Percentiles rank a stretch among this genome's conserved stretches.
phyloP scores from a whole-genome alignment of 176 grass and related monocot genomes.

The Carex parvula region DNA sequence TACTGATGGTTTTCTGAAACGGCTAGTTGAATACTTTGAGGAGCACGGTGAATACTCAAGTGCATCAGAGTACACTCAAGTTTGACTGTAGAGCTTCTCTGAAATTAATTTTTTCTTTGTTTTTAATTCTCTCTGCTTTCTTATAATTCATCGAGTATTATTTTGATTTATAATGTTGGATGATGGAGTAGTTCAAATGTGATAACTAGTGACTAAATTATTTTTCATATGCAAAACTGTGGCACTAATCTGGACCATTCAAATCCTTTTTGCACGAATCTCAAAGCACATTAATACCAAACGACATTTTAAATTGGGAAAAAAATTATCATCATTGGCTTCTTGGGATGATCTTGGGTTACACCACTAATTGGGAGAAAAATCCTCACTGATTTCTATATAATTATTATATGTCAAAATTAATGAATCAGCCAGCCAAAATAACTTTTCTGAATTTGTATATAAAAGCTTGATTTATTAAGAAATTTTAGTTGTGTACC shows the following conservation, averaged over 20 bases:
- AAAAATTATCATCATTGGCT: too few relatives aligned
- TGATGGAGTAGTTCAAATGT: neutral
- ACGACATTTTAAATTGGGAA: too few relatives aligned
- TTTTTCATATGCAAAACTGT: neutral
- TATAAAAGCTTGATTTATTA: too few relatives aligned
- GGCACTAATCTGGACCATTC: neutral
- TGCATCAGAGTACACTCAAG: conserved; percentile 58
- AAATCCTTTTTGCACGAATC: too few relatives aligned
- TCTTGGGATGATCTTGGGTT: too few relatives aligned
- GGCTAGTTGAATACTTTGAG: conserved; percentile 84
- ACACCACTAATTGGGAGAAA: too few relatives aligned
- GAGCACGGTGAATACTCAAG: conserved; percentile 79
- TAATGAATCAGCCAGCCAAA: too few relatives aligned
- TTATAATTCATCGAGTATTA: neutral
- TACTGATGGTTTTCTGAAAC: conserved; percentile 70
- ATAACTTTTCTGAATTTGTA: too few relatives aligned
- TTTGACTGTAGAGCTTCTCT: neutral
- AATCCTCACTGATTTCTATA: too few relatives aligned
- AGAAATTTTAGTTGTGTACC: too few relatives aligned
- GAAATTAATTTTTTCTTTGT: neutral
- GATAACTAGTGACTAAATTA: neutral
- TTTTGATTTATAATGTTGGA: neutral
- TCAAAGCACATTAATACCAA: too few relatives aligned
- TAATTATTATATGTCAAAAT: too few relatives aligned
- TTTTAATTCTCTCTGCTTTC: neutral